Evolutionary conservation across 2,329 filamentous ascomycete genomes (phyloP).

Genomic region (Lachnellula cervina): DNA sequence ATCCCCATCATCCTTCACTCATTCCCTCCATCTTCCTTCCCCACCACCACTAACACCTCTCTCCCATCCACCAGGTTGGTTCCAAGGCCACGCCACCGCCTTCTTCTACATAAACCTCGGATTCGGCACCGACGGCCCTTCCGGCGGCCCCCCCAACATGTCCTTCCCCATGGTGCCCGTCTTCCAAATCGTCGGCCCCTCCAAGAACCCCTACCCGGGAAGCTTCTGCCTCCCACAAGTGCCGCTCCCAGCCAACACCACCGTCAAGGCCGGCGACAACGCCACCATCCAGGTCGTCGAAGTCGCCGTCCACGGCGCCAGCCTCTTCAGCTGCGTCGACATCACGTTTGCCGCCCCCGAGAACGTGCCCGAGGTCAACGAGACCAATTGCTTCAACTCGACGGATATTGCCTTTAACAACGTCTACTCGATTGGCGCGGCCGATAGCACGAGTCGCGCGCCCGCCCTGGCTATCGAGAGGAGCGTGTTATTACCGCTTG

Average conservation of each 20-base stretch:
- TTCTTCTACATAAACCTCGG: conserved; percentile 90
- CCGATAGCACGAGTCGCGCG: not conserved
- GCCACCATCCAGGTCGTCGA: conserved; percentile 89
- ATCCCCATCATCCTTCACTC: too few species aligned
- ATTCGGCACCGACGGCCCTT: conserved; percentile 63
- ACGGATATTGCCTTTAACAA: conserved; percentile 28
- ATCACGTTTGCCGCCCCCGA: conserved; percentile 82
- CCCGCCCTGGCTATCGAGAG: not conserved
- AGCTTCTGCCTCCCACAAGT: conserved; percentile 88
- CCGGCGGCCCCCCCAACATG: conserved; percentile 74
- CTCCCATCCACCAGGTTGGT: conserved; percentile 57
- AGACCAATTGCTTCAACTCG: conserved; percentile 82
- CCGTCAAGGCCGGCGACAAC: conserved; percentile 73
- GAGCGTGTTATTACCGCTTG: not conserved
- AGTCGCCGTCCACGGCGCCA: conserved; percentile 74
- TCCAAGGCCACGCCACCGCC: conserved; percentile 77
- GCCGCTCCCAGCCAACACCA: conserved; percentile 68
- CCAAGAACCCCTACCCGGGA: conserved; percentile 79
- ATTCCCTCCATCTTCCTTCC: too few species aligned
- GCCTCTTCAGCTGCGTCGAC: conserved; percentile 84
- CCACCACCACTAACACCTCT: too few species aligned
- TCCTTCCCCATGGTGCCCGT: conserved; percentile 74
- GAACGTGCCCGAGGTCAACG: conserved; percentile 73
- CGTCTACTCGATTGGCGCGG: conserved; percentile 61
- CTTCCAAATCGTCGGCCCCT: conserved; percentile 79